Evolutionary conservation across 2,329 filamentous ascomycete genomes (phyloP), one percentile per base, ranked within the genome.

Genomic region (Aspergillus tanneri): DNA sequence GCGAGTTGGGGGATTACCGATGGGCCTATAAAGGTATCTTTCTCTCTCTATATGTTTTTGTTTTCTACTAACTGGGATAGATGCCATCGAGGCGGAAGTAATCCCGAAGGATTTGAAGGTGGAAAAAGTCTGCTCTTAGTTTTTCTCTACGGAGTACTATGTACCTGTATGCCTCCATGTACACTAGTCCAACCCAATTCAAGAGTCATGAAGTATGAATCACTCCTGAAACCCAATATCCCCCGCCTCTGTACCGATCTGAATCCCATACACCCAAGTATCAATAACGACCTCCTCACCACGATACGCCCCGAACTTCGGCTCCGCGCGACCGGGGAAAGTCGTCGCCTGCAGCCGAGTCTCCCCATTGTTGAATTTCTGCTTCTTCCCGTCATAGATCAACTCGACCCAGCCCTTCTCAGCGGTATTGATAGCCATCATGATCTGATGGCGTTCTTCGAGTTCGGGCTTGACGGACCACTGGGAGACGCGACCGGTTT

Each of bases 61-160:
- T 61, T 75, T 18, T 79, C 77, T 77, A 73, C 73, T 51, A 80
- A 80, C 55, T 10, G 32, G 22, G 5, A 9, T 47, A 59, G 69
- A 67, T 57, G 73, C 70, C 27, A 68, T 72, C 18, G 56, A 58
- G 9, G 70, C 68, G 4, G 71, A 71, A 7, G 68, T 72, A 7
- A 73, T 73, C 43, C 66, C 70, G 7, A 66, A 34, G 27, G 63
- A 72, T 44, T 46, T 67, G 14, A 52, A 62, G n/a, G n/a, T n/a
- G n/a, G 10, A 47, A 18, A 28, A 41, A 11, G 27, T 44, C 7
- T 56, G 46, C 14, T 35, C 11, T 21, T 47, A 32, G 42, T 18
- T n/a, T n/a, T n/a, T n/a, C n/a, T n/a, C n/a, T n/a, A n/a, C n/a
- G n/a, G n/a, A n/a, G n/a, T n/a, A n/a, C n/a, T n/a, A n/a, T n/a